Conservation (phyloP, 352 stramenopile genomes). For the Globisporangium cystogenes region DNA sequence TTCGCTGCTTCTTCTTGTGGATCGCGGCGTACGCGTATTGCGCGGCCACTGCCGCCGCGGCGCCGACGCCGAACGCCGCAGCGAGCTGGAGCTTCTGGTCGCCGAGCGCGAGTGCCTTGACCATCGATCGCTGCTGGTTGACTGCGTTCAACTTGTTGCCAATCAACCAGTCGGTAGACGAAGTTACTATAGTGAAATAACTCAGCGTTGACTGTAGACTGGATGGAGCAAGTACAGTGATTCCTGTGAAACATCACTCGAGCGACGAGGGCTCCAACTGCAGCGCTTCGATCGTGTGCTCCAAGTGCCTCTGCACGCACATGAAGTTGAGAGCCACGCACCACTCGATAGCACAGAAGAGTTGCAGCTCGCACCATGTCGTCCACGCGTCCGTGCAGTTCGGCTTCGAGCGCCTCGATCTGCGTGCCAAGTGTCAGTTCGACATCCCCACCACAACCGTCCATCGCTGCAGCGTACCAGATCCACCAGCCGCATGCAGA, state of each 20-base stretch:
- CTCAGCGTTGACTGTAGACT: too few species aligned
- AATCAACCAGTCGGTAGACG: not conserved
- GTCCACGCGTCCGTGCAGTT: conserved; percentile 24
- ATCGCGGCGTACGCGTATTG: conserved; percentile 37
- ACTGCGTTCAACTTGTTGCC: not conserved
- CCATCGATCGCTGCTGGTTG: conserved; percentile 25
- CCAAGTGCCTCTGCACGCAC: conserved; percentile 2
- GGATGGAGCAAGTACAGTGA: too few species aligned
- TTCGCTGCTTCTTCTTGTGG: conserved; percentile 15
- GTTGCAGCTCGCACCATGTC: conserved; percentile 23
- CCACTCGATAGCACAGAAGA: not conserved
- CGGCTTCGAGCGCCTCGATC: conserved; percentile 24
- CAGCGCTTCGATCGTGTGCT: conserved; percentile 8
- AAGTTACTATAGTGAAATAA: too few species aligned
- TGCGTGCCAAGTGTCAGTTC: conserved; percentile 1
- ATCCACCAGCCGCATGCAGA: conserved; percentile 26
- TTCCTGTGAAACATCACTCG: too few species aligned
- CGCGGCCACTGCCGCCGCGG: conserved; percentile 29
- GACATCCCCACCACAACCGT: too few species aligned
- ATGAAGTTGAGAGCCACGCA: not conserved
- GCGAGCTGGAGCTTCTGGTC: conserved; percentile 25
- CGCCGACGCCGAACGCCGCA: conserved; percentile 56
- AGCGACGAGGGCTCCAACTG: too few species aligned
- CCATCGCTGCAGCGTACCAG: too few species aligned
- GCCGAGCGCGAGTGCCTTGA: conserved; percentile 27